These are phyloP conservation scores for Lathyrus tuberosus DNA, from an alignment of 306 rosid species.

Conservation along the genomic window DNA sequence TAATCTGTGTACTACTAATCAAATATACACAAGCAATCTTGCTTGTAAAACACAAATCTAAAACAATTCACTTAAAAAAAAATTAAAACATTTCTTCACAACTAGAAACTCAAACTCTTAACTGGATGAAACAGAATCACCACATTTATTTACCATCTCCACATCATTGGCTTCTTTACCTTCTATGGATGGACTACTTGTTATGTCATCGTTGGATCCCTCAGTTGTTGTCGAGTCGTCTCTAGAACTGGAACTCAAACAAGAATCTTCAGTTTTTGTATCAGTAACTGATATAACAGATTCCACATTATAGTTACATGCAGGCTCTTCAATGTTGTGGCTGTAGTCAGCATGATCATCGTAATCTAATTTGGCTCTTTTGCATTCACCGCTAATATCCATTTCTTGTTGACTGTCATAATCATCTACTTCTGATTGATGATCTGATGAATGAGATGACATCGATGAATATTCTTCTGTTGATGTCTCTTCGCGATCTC, in stretches of 20 bases:
- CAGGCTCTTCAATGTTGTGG: conserved; percentile 57
- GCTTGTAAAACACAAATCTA: conserved; percentile 49
- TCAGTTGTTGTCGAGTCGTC: conserved; percentile 47
- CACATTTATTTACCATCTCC: conserved; percentile 53
- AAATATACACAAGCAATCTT: conserved; percentile 58
- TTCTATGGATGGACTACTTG: conserved; percentile 50
- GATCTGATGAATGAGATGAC: conserved; percentile 75
- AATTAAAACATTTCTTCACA: conserved; percentile 30
- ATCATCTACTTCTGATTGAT: conserved; percentile 60
- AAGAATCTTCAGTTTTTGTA: conserved; percentile 48
- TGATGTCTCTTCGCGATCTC: conserved; percentile 74
- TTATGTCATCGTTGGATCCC: conserved; percentile 43
- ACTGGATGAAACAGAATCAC: conserved; percentile 49
- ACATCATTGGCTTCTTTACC: conserved; percentile 44
- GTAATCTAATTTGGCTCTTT: conserved; percentile 52
- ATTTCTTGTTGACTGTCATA: conserved; percentile 75
- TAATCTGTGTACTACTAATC: conserved; percentile 39
- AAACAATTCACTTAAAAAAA: conserved; percentile 44
- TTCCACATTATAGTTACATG: conserved; percentile 13
- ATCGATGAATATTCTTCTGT: conserved; percentile 68
- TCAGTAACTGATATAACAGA: too few species aligned
- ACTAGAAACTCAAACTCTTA: conserved; percentile 36
- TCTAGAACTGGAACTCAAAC: conserved; percentile 46
- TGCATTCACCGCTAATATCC: conserved; percentile 67
- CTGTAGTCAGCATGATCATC: conserved; percentile 52